Evolutionary conservation across 495 filamentous ascomycete genomes (phyloP).

Genomic region (Neurospora sp.): DNA sequence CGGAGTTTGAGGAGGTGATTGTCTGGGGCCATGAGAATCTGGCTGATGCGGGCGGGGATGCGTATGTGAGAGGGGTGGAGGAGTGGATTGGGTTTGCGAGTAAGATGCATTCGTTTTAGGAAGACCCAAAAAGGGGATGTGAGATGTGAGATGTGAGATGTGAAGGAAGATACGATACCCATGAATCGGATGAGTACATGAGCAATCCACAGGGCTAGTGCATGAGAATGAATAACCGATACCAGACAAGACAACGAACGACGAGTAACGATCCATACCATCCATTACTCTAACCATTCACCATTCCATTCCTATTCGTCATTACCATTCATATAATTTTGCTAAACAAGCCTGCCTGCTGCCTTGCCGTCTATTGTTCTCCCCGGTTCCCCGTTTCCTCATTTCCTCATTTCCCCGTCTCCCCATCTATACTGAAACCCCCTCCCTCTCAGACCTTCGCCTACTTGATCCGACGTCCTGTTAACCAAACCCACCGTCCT

Average conservation of each 20-base stretch:
- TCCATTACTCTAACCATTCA: neutral
- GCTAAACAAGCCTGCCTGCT: neutral
- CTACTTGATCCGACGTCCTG: neutral
- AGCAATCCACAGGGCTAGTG: neutral
- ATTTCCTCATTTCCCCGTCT: neutral
- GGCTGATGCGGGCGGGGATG: constrained; percentile 39
- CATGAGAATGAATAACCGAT: neutral
- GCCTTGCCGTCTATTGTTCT: neutral
- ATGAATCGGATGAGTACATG: neutral
- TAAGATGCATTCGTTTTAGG: constrained; percentile 22
- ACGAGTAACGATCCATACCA: neutral
- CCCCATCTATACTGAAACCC: neutral
- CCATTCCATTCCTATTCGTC: neutral
- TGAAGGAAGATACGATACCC: neutral
- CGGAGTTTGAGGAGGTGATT: constrained; percentile 65
- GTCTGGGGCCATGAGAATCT: constrained; percentile 71
- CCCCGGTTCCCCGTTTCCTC: neutral
- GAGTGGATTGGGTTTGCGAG: constrained; percentile 81
- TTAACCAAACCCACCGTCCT: neutral
- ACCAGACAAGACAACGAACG: neutral
- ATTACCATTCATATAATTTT: neutral
- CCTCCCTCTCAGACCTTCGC: too few relatives aligned
- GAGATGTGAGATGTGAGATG: too few relatives aligned
- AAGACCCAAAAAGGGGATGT: too few relatives aligned
- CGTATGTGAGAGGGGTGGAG: constrained; percentile 52